Evolutionary conservation across 169 alveolate species (phyloP).

Genomic region (Babesia gibsoni): DNA sequence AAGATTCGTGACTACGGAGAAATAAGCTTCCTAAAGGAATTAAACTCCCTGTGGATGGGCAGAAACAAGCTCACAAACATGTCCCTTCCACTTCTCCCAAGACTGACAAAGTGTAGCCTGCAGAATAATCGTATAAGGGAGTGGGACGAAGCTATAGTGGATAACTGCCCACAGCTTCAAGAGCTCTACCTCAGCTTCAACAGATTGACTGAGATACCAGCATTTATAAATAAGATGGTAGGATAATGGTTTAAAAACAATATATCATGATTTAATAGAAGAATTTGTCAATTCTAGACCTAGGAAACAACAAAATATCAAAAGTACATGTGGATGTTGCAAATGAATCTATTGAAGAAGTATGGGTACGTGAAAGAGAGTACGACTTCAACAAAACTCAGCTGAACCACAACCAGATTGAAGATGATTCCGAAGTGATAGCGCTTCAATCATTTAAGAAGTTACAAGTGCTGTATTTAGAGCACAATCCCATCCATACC

Average conservation of each 20-base stretch:
- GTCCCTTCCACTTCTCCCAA: constrained; percentile 65
- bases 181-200: constrained; percentile 80
- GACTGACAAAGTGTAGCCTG: constrained; percentile 72
- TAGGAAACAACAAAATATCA: constrained; percentile 72
- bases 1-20: constrained; percentile 77
- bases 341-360: constrained; percentile 70
- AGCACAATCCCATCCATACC: constrained; percentile 76
- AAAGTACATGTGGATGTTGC: constrained; percentile 54
- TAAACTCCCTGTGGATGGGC: constrained; percentile 86
- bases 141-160: constrained; percentile 65
- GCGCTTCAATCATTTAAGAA: constrained; percentile 46
- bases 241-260: neutral
- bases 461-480: constrained; percentile 75
- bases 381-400: neutral
- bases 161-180: constrained; percentile 50
- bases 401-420: constrained; percentile 73
- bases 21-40: constrained; percentile 63
- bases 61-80: constrained; percentile 80
- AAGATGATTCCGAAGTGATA: constrained; percentile 61
- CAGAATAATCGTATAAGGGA: constrained; percentile 76
- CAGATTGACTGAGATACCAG: constrained; percentile 62
- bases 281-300: constrained; percentile 69
- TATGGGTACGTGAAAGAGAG: constrained; percentile 64
- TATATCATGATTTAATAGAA: neutral
- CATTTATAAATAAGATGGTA: constrained; percentile 30